These are phyloP conservation scores for Pseudogymnoascus sp. DNA, from an alignment of 2,329 filamentous ascomycete species.

Conservation along the genomic window DNA sequence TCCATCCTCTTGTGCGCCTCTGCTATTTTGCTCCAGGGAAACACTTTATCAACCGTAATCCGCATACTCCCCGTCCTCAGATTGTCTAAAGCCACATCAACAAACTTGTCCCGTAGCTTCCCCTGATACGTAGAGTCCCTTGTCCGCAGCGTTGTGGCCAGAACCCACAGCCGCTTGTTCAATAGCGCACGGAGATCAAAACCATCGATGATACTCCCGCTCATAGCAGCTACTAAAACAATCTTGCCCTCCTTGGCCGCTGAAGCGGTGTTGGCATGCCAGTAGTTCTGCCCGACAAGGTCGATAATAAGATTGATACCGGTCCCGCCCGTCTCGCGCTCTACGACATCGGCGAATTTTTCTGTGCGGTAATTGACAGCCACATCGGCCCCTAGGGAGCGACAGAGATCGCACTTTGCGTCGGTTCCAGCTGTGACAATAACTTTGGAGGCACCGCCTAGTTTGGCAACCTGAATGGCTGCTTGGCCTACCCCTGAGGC, in stretches of 20 bases:
- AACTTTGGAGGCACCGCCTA: conserved; percentile 59
- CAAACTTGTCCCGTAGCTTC: conserved; percentile 63
- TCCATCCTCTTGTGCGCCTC: conserved; percentile 67
- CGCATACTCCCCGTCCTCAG: conserved; percentile 69
- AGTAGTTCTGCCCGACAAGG: conserved; percentile 73
- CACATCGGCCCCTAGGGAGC: conserved; percentile 10
- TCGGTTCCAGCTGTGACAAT: conserved; percentile 75
- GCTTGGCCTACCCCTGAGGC: conserved; percentile 80
- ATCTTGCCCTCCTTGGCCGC: conserved; percentile 69
- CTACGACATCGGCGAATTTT: conserved; percentile 32
- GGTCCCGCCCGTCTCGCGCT: conserved; percentile 60
- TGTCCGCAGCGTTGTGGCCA: conserved; percentile 77
- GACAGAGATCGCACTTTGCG: conserved; percentile 65
- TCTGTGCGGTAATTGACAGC: conserved; percentile 16
- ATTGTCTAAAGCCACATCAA: conserved; percentile 60
- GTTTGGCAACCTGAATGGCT: conserved; percentile 70
- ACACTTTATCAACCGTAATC: conserved; percentile 71
- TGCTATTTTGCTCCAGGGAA: conserved; percentile 67
- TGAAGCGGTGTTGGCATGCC: conserved; percentile 68
- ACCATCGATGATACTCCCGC: conserved; percentile 58
- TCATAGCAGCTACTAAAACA: conserved; percentile 66
- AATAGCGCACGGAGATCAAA: conserved; percentile 66
- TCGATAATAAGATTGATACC: conserved; percentile 85
- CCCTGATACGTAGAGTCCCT: conserved; percentile 74
- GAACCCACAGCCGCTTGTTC: conserved; percentile 66